Base-by-base conservation (phyloP, 139 green algal species). In the Trebouxia sp. region DNA sequence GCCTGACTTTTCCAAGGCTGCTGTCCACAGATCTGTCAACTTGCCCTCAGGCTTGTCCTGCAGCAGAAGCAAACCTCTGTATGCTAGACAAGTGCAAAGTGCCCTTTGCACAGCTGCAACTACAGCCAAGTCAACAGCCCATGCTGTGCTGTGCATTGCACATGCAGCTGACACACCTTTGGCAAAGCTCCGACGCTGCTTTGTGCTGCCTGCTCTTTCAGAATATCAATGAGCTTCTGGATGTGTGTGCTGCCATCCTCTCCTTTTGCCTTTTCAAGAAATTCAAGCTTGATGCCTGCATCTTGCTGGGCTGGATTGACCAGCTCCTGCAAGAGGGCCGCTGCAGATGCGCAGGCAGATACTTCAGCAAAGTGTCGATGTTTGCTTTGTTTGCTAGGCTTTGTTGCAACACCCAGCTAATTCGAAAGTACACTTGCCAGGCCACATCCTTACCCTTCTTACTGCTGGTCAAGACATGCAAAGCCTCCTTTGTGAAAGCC, bases 401-500 rank as follows among this genome's bases (percentile, higher is more conserved):
- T 58, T 58, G 50, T 2, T 58, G 50, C 20, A 28, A 22, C 20
- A 58, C 3, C 20, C 50, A 58, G 22, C 50, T 58, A 22, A 22
- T 58, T 17, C 20, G 50, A 22, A 17, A 58, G 1, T 28, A 58
- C 2, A 58, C 4, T 6, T 5, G 50, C 4, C 56, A 69, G 56
- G 56, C 24, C 56, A 32, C 56, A 69, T 12, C 17, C 82, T 51
- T 70, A 92, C 92, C 89, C 83, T 98, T 98, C 81, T 98, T 99
- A 38, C 84, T 65, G 76, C 91, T 96, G 6, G 93, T 92, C 22
- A 98, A 45, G 5, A 97, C 88, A 55, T 96, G 89, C 28, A 98
- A 35, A 35, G 83, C 80, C 0, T 81, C 81, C 58, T 89, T 80
- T 3, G 91, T 96, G 69, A 98, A 94, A 8, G 94, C 83, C 81